Percentiles rank a stretch among this genome's conserved stretches.
phyloP scores from a whole-genome alignment of 495 filamentous ascomycete species.

The Xylaria curta region DNA sequence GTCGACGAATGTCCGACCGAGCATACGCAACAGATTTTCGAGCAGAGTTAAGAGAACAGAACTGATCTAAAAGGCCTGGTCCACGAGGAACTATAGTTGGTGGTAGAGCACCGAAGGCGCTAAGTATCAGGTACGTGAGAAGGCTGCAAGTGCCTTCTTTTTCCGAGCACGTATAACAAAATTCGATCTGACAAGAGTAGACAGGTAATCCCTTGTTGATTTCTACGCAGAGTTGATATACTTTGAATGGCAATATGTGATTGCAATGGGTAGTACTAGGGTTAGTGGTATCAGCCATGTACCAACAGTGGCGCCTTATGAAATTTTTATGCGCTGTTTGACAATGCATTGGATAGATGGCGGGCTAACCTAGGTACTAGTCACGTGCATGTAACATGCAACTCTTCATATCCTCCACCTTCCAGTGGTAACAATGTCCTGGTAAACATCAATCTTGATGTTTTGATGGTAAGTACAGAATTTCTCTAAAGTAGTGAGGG shows the following conservation, averaged over 20 bases:
- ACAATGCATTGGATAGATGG: background rate
- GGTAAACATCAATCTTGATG: background rate
- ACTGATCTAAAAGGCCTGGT: background rate
- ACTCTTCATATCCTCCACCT: background rate
- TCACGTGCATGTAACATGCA: conserved; percentile 2
- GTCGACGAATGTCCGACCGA: background rate
- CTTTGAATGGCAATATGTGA: background rate
- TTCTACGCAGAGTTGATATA: background rate
- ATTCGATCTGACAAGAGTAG: background rate
- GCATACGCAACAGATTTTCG: background rate
- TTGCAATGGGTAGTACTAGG: background rate
- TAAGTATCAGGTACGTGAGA: background rate
- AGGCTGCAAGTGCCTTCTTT: background rate
- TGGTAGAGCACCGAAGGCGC: background rate
- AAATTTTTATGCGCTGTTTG: conserved; percentile 17
- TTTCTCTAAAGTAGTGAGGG: background rate
- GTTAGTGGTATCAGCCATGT: background rate
- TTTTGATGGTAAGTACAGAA: background rate
- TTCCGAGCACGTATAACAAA: background rate
- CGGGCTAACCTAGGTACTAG: background rate
- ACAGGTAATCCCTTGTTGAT: background rate
- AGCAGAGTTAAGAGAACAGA: background rate
- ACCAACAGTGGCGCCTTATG: background rate
- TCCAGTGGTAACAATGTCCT: background rate
- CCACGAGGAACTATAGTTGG: background rate